Percentiles rank a stretch among this genome's conserved stretches.
Evolutionary conservation across 345 rosid species (phyloP).

Genomic region (Arabis alpina): DNA sequence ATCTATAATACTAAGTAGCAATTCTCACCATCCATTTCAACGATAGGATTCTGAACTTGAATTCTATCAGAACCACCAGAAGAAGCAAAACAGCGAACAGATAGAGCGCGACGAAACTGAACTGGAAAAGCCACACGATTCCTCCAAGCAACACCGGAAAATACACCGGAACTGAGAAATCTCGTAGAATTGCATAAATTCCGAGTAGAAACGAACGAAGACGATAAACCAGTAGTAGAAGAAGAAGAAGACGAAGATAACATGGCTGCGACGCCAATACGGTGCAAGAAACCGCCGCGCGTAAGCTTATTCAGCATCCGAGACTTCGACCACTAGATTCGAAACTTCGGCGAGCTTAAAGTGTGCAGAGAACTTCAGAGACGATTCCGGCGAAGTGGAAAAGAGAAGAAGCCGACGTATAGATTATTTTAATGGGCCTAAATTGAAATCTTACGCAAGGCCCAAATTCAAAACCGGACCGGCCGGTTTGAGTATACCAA

Average conservation of each 20-base stretch:
- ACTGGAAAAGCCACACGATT: constrained; percentile 42
- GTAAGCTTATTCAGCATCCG: constrained; percentile 42
- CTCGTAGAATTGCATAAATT: constrained; percentile 36
- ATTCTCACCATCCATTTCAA: constrained; percentile 68
- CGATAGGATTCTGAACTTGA: constrained; percentile 61
- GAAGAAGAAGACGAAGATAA: constrained; percentile 40
- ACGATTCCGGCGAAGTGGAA: constrained; percentile 24
- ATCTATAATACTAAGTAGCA: not conserved
- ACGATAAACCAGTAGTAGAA: constrained; percentile 35
- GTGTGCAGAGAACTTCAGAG: constrained; percentile 14
- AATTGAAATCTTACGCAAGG: constrained; percentile 2
- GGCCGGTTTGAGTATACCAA: not conserved
- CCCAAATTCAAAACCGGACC: not conserved
- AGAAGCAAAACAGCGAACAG: constrained; percentile 60
- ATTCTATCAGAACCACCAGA: constrained; percentile 50
- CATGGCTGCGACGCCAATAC: constrained; percentile 39
- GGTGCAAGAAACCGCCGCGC: constrained; percentile 33
- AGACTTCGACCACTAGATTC: constrained; percentile 27
- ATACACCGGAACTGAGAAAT: constrained; percentile 34
- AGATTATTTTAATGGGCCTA: constrained; percentile 24
- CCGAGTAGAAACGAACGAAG: constrained; percentile 35
- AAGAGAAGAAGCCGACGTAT: not conserved
- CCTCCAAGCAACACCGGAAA: constrained; percentile 28
- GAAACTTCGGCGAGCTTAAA: constrained; percentile 5
- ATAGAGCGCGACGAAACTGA: constrained; percentile 37